Conservation (phyloP, 257 asterid species). For the Cruciata laevipes region DNA sequence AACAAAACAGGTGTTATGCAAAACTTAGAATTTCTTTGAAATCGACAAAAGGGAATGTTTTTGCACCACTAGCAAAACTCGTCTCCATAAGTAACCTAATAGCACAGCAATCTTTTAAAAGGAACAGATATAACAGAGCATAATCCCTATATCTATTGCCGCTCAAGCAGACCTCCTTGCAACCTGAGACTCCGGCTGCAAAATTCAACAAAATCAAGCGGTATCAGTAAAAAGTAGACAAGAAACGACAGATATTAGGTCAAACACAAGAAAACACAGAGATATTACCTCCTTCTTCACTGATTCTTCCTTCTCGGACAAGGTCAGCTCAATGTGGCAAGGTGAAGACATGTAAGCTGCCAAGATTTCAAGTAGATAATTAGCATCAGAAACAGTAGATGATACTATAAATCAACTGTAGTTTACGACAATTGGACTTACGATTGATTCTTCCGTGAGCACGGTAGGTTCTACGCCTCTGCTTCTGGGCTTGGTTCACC, state of each 20-base stretch:
- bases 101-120: no score
- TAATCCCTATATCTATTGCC: background rate
- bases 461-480: constrained; percentile 82
- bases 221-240: no score
- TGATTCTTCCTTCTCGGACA: constrained; percentile 64
- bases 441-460: constrained; percentile 83
- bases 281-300: constrained; percentile 70
- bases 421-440: background rate
- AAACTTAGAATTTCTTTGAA: no score
- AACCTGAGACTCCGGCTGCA: constrained; percentile 59
- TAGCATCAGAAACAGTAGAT: background rate
- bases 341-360: constrained; percentile 91
- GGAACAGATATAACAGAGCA: background rate
- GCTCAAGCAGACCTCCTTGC: constrained; percentile 47
- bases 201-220: background rate
- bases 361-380: background rate
- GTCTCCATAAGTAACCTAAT: constrained; percentile 2
- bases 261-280: no score
- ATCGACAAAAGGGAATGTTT: no score
- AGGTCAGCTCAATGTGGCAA: constrained; percentile 74
- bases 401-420: no score
- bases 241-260: no score
- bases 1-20: no score
- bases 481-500: constrained; percentile 86
- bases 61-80: constrained; percentile 10